Base-by-base conservation (phyloP, 2,329 filamentous ascomycete species). In the Pseudocercospora ulei region DNA sequence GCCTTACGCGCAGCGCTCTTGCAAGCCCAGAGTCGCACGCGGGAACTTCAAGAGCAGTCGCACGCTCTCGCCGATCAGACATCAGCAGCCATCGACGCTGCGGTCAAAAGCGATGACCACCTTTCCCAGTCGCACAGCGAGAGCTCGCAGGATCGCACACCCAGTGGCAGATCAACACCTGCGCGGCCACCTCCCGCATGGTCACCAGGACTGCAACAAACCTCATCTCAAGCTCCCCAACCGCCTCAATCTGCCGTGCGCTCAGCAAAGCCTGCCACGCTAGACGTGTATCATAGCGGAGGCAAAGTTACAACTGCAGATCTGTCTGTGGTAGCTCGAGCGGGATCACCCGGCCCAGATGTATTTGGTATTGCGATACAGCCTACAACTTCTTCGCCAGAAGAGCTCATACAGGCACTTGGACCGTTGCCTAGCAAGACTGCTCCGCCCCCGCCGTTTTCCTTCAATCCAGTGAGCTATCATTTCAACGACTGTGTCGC, bases 391-490 rank as follows among this genome's bases (percentile, higher is more conserved):
- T 50, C 47, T 2, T 44, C 40, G 7, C 48, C 49, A 5, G 49
- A 54, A 14, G 51, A 52, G 17, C 24, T 51, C 11, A 41, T 52
- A 2, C 30, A 39, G 24, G 49, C 49, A 2, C 44, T 54, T 11
- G 51, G 51, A 9, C 46, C 51, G 4, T 44, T 46, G 4, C 49
- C 51, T 17, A 24, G 18, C 12, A 17, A 12, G 16, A 24, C 35
- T 9, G 19, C 22, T 18, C 13, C 29, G 16, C n/a, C 22, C 7
- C 29, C 29, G 9, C 29, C 29, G 14, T 22, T 33, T 7, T 33
- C 29, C 3, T 33, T 33, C 11, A 22, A n/a, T n/a, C 18, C 29
- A 8, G 16, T 13, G 18, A 33, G 29, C 29, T 11, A 2, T 16
- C 11, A 20, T 16, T 8, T 9, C 16, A 11, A 5, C 4, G 29